Evolutionary conservation across 2,329 filamentous ascomycete genomes (phyloP).

Genomic region (Mollisiaceae sp.): DNA sequence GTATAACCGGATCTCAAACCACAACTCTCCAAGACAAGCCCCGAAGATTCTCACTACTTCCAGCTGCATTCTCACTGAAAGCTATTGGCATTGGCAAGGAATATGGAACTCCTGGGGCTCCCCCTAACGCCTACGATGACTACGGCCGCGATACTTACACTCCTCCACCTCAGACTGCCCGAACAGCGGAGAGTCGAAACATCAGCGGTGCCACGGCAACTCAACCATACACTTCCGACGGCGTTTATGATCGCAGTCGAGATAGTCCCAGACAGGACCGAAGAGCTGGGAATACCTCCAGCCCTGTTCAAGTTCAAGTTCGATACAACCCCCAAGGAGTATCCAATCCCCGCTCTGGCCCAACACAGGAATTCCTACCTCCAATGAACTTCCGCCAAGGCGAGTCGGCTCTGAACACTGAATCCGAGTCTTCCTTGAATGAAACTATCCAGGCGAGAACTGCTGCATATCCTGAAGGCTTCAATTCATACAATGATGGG

Average conservation of each 20-base stretch:
- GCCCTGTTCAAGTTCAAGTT: constrained; percentile 48
- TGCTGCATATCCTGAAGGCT: constrained; percentile 32
- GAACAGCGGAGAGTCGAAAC: constrained; percentile 30
- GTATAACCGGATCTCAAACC: constrained; percentile 61
- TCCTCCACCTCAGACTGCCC: constrained; percentile 32
- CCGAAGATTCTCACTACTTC: constrained; percentile 75
- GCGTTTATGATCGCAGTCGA: constrained; percentile 36
- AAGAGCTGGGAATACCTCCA: constrained; percentile 47
- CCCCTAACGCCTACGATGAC: constrained; percentile 34
- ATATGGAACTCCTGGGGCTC: constrained; percentile 33
- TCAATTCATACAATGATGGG: constrained; percentile 37
- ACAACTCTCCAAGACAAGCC: constrained; percentile 56
- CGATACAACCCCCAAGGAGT: constrained; percentile 49
- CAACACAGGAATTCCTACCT: constrained; percentile 36
- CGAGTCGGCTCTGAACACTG: constrained; percentile 38
- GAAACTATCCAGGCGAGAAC: constrained; percentile 34
- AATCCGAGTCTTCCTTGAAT: constrained; percentile 41
- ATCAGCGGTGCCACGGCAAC: constrained; percentile 32
- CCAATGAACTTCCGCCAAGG: constrained; percentile 39
- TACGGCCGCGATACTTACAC: constrained; percentile 35
- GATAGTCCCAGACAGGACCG: constrained; percentile 44
- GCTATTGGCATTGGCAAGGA: constrained; percentile 66
- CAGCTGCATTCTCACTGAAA: constrained; percentile 67
- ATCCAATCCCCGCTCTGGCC: constrained; percentile 32
- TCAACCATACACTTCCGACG: constrained; percentile 34